phyloP scores from a whole-genome alignment of 2,329 filamentous ascomycete species.

The Colletotrichum noveboracense region DNA sequence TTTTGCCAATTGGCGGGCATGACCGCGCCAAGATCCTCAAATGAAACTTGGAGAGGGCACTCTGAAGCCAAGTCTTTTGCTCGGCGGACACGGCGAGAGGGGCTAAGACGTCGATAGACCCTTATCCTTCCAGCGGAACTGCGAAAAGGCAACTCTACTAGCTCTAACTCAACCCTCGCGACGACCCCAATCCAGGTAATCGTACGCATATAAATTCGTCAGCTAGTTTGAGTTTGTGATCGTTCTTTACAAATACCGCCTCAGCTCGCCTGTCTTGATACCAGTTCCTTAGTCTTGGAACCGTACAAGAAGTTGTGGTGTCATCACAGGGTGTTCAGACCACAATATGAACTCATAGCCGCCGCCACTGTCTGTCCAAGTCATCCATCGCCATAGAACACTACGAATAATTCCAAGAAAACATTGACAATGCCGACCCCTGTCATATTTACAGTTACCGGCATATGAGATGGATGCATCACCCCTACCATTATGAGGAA shows the following conservation, averaged over 20 bases:
- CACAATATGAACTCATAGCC: rapidly evolving
- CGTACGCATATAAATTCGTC: not conserved
- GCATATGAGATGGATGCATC: not conserved
- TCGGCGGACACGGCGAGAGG: not conserved
- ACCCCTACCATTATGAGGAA: too few species aligned
- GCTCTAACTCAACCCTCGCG: not conserved
- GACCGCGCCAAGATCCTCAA: not conserved
- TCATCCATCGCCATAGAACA: not conserved
- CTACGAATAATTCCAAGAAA: rapidly evolving
- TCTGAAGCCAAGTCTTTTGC: not conserved
- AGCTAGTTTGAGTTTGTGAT: too few species aligned
- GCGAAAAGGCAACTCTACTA: not conserved
- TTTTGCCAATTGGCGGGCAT: not conserved
- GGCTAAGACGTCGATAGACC: too few species aligned
- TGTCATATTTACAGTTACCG: not conserved
- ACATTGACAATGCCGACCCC: not conserved
- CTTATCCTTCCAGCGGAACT: too few species aligned
- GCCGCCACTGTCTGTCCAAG: not conserved
- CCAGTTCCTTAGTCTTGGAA: too few species aligned
- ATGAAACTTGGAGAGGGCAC: rapidly evolving
- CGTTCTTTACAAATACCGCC: too few species aligned
- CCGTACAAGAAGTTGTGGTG: too few species aligned
- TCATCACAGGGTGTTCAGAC: too few species aligned
- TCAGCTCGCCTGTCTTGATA: too few species aligned
- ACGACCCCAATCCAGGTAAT: not conserved